These are phyloP conservation scores for Fusarium devonianum DNA, from an alignment of 2,329 filamentous ascomycete species.

Conservation along the genomic window DNA sequence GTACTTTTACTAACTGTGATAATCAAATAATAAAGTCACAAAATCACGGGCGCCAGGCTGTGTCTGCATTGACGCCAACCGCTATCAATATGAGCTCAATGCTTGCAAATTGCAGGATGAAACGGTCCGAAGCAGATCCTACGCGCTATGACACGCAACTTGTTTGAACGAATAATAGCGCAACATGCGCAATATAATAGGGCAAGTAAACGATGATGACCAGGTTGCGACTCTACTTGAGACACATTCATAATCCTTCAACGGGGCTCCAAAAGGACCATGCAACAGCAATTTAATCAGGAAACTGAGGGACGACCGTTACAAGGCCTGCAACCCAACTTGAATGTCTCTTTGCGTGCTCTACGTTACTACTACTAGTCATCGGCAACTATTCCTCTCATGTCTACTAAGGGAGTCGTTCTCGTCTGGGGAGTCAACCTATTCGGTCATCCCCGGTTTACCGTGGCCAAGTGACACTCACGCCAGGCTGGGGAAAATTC, in stretches of 20 bases:
- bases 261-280: slow-evolving; percentile 11
- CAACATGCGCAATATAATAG: too few species aligned
- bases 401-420: background rate
- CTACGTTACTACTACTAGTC: too few species aligned
- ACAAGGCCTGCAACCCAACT: background rate
- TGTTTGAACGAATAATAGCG: too few species aligned
- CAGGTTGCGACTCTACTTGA: slow-evolving; percentile 16
- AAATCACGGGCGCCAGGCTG: too few species aligned
- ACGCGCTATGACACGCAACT: too few species aligned
- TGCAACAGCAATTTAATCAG: background rate
- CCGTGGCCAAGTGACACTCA: too few species aligned
- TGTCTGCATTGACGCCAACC: too few species aligned
- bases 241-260: slow-evolving; percentile 26
- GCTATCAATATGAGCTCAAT: slow-evolving; percentile 8
- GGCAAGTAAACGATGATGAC: background rate
- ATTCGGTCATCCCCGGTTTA: too few species aligned
- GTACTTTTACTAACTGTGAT: too few species aligned
- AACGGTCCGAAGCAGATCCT: background rate
- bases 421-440: background rate
- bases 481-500: slow-evolving; percentile 5
- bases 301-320: background rate
- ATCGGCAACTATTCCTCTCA: slow-evolving; percentile 4
- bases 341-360: background rate
- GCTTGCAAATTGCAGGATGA: slow-evolving; percentile 22
- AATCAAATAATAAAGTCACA: too few species aligned